These are phyloP conservation scores for Orbilia ellipsospora DNA, from an alignment of 2,329 filamentous ascomycete species.

Conservation along the genomic window DNA sequence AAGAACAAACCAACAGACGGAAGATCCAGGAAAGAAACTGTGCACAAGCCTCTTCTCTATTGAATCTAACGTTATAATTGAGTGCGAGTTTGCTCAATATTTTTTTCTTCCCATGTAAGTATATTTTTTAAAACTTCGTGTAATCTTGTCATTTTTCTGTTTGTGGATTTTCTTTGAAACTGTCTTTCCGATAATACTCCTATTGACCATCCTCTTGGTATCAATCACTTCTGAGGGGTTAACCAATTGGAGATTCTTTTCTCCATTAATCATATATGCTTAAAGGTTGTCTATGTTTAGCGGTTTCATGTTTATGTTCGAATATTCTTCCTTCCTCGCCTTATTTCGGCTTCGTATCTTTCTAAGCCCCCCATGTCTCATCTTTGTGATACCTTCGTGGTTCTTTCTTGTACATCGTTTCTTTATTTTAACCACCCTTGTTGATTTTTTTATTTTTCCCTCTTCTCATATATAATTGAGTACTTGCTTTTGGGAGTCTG, in stretches of 20 bases:
- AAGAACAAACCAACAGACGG: background rate
- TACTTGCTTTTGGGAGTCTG: conserved; percentile 52
- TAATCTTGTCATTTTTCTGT: conserved; percentile 14
- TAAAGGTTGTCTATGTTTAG: conserved; percentile 23
- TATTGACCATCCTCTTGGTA: conserved; percentile 47
- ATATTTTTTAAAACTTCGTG: conserved; percentile 9
- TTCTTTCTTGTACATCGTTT: conserved; percentile 57
- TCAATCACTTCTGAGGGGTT: conserved; percentile 39
- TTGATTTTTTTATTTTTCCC: conserved; percentile 35
- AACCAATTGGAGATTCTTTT: conserved; percentile 31
- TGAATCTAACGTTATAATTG: too few species aligned
- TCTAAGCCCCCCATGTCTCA: conserved; percentile 60
- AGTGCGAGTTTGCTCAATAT: too few species aligned
- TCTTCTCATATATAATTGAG: conserved; percentile 47
- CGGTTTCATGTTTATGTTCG: conserved; percentile 49
- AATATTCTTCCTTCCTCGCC: conserved; percentile 26
- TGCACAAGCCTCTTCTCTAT: conserved; percentile 16
- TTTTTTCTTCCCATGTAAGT: too few species aligned
- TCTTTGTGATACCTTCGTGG: conserved; percentile 60
- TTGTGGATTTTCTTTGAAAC: conserved; percentile 31
- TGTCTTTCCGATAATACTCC: conserved; percentile 56
- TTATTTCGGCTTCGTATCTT: conserved; percentile 51
- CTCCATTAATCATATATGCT: conserved; percentile 20
- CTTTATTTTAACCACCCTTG: conserved; percentile 57
- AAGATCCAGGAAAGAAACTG: conserved; percentile 5